Percentiles rank a stretch among this genome's conserved stretches.
phyloP scores from a whole-genome alignment of 176 grass and related monocot species.

The Oryza rufipogon region DNA sequence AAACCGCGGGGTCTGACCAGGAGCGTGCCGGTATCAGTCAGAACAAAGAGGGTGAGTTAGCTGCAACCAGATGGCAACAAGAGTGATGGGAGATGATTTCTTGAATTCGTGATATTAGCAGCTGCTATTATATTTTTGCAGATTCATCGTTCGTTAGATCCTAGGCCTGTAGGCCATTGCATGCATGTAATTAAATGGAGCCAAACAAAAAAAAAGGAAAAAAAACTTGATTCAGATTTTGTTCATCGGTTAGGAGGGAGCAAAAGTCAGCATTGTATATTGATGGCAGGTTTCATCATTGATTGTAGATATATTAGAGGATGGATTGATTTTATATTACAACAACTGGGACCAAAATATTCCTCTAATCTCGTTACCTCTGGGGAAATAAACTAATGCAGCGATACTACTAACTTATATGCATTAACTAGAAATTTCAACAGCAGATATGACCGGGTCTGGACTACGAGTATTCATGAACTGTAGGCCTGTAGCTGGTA shows the following conservation, averaged over 20 bases:
- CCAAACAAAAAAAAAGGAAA: neutral
- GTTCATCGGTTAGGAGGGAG: neutral
- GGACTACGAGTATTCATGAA: constrained; percentile 16
- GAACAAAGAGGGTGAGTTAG: constrained; percentile 37
- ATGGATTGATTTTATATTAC: constrained; percentile 11
- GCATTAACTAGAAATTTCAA: constrained; percentile 30
- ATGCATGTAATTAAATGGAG: constrained; percentile 6
- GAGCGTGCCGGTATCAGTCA: constrained; percentile 46
- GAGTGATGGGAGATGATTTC: constrained; percentile 16
- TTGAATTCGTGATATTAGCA: neutral
- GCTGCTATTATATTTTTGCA: neutral
- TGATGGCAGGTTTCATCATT: neutral
- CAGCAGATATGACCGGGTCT: neutral
- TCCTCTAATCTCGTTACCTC: neutral
- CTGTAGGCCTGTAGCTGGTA: constrained; percentile 9
- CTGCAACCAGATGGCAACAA: constrained; percentile 2
- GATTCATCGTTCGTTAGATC: neutral
- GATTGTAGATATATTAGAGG: constrained; percentile 2
- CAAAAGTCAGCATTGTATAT: neutral
- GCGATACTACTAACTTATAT: constrained; percentile 17
- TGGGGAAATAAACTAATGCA: neutral
- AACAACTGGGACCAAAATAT: constrained; percentile 3
- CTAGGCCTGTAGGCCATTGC: constrained; percentile 11
- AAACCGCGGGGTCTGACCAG: neutral
- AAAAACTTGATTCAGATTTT: constrained; percentile 10